Percentiles rank a stretch among this genome's conserved stretches.
phyloP scores from a whole-genome alignment of 139 green algal genomes.

The Chlorella ohadii region DNA sequence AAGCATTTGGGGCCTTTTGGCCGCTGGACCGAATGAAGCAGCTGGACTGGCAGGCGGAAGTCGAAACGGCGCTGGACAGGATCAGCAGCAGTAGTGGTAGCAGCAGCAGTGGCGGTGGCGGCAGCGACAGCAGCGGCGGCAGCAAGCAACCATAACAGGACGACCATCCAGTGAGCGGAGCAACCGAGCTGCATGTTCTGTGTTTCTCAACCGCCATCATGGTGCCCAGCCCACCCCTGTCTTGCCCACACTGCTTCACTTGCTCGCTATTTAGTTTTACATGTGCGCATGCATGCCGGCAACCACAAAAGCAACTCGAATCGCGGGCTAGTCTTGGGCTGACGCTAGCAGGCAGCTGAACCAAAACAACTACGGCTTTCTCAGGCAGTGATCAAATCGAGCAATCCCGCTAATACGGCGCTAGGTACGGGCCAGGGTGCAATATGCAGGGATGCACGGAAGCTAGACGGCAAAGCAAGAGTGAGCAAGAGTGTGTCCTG shows the following conservation, averaged over 20 bases:
- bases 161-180: no score
- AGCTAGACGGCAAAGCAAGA: background rate
- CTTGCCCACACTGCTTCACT: no score
- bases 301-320: background rate
- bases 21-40: slow-evolving; percentile 8
- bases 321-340: no score
- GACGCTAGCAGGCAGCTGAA: background rate
- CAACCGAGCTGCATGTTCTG: no score
- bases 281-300: background rate
- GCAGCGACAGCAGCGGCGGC: background rate
- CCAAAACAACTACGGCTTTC: background rate
- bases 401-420: no score
- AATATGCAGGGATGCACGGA: background rate
- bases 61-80: background rate
- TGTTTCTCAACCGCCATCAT: no score
- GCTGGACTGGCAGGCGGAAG: slow-evolving; percentile 16
- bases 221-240: no score
- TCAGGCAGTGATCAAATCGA: no score
- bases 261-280: background rate
- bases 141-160: background rate
- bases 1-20: slow-evolving; percentile 2
- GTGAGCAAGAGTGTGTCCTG: background rate
- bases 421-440: no score
- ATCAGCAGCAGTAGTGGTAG: background rate
- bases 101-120: background rate